These are phyloP conservation scores for Colletotrichum sp. DNA, from an alignment of 2,329 filamentous ascomycete species.

Conservation along the genomic window DNA sequence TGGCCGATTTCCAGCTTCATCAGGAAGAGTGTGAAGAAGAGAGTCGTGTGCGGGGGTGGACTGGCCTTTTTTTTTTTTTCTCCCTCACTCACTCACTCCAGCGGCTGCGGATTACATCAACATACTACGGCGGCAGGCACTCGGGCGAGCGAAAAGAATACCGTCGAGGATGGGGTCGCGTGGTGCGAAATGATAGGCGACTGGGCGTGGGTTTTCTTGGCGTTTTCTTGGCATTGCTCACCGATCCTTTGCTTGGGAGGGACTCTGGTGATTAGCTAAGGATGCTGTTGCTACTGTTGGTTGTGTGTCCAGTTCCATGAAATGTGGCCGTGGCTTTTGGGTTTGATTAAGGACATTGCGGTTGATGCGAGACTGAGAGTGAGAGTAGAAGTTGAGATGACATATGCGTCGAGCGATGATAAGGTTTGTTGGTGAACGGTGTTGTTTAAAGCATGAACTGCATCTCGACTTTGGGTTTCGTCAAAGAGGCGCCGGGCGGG, in stretches of 20 bases:
- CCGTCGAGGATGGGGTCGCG: conserved; percentile 10
- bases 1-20: not conserved
- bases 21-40: not conserved
- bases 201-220: conserved; percentile 1
- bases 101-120: conserved; percentile 9
- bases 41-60: not conserved
- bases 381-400: not conserved
- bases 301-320: not conserved
- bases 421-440: not conserved
- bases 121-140: not conserved
- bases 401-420: not conserved
- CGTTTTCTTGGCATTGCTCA: conserved; percentile 7
- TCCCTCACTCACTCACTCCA: not conserved
- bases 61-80: not conserved
- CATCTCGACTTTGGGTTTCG: not conserved
- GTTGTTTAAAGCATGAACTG: not conserved
- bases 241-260: not conserved
- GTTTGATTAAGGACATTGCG: not conserved
- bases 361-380: not conserved
- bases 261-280: not conserved
- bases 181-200: conserved; percentile 18
- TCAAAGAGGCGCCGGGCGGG: not conserved
- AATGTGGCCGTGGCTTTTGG: not conserved
- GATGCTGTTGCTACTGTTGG: not conserved
- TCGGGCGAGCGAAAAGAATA: not conserved